Percentiles rank a stretch among this genome's conserved stretches.
Conservation (phyloP, 148 eudicot species). For the Oxyria digyna region DNA sequence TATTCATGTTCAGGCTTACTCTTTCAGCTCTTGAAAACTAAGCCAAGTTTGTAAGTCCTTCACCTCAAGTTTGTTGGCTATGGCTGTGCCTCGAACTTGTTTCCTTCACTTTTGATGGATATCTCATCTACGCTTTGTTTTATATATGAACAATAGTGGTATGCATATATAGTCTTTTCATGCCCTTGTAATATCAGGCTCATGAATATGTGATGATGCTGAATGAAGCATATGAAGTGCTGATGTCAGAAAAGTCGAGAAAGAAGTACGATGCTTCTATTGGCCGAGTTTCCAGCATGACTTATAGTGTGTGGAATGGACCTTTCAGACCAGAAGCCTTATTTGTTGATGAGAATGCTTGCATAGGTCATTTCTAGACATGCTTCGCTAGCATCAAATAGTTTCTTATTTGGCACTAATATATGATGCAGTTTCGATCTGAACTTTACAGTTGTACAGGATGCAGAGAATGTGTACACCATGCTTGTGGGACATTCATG, state of each 20-base stretch:
- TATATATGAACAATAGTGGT: no score
- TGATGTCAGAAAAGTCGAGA: constrained; percentile 33
- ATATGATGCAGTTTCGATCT: no score
- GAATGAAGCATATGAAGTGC: constrained; percentile 44
- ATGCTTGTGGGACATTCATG: constrained; percentile 33
- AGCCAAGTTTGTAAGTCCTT: background rate
- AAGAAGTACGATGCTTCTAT: constrained; percentile 41
- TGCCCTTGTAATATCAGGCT: no score
- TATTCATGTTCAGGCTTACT: background rate
- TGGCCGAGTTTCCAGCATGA: constrained; percentile 17
- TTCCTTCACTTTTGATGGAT: background rate
- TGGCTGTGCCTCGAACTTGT: no score
- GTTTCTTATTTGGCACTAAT: no score
- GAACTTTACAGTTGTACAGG: constrained; percentile 17
- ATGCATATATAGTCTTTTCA: no score
- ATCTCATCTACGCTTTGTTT: background rate
- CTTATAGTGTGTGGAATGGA: constrained; percentile 42
- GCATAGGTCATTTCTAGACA: constrained; percentile 29
- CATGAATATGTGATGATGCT: constrained; percentile 34
- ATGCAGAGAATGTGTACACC: constrained; percentile 47
- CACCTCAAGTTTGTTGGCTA: no score
- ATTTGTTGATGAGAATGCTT: constrained; percentile 53
- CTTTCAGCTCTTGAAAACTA: background rate
- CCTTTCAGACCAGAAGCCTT: constrained; percentile 39
- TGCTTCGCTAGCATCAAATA: no score